Percentiles rank a stretch among this genome's conserved stretches.
phyloP scores from a whole-genome alignment of 1,284 basidiomycete species.

The Ceratorhiza oryzae-sativae region DNA sequence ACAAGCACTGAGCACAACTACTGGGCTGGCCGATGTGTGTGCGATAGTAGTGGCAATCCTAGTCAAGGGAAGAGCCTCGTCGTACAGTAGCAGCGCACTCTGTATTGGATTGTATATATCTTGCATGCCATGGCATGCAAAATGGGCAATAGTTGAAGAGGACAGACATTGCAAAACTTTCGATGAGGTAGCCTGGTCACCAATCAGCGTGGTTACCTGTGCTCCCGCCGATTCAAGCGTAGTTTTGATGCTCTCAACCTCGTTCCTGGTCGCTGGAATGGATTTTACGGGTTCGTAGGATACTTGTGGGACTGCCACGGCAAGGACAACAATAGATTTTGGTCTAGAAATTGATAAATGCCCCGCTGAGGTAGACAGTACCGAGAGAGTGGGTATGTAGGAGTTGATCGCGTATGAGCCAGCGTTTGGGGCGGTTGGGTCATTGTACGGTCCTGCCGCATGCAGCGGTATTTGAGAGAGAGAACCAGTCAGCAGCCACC shows the following conservation, averaged over 20 bases:
- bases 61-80: background rate
- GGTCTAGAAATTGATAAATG: background rate
- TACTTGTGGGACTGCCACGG: background rate
- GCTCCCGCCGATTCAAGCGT: background rate
- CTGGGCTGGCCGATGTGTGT: background rate
- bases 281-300: background rate
- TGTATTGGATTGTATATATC: background rate
- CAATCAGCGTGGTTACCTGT: background rate
- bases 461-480: background rate
- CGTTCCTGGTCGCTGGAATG: background rate
- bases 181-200: background rate
- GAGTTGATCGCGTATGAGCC: background rate
- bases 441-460: background rate
- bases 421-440: background rate
- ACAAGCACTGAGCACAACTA: constrained; percentile 9
- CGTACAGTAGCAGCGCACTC: background rate
- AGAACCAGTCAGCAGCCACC: background rate
- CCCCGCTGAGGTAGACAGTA: background rate
- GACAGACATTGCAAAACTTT: background rate
- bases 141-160: background rate
- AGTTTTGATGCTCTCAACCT: background rate
- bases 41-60: background rate
- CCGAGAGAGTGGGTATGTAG: background rate
- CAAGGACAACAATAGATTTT: background rate
- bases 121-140: constrained; percentile 2